Base-by-base conservation (phyloP, 345 rosid species). In the Citrus australasica region DNA sequence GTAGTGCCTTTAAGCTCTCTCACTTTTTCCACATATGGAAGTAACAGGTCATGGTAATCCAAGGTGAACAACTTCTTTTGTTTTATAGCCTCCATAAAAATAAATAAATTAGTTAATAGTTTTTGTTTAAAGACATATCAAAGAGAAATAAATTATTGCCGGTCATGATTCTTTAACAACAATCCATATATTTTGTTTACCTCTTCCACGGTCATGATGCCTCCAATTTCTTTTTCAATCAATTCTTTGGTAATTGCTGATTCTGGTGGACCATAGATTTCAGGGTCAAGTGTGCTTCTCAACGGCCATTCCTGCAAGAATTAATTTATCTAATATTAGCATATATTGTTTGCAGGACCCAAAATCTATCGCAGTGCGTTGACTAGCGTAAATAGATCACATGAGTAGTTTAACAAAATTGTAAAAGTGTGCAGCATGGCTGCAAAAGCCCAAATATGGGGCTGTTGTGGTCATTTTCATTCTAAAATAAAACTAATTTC, bases 281-380 rank as follows among this genome's bases (percentile, higher is more conserved):
- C 67, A 0, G 94, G 90, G 73, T 95, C 98, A 9, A 93, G 90
- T 27, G 84, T 84, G 78, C 98, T 93, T 81, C 69, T 88, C 82
- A 93, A 48, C 25, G 98, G 98, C 95, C 95, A 95, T 70, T 95
- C 98, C 98, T 93, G 79, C 21, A 80, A 5, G 10, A 42, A 42
- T 9, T 9, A 10, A 42, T 42, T 10, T 42, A 42, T 42, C 48
- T 42, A 42, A 42, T 10, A 42, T 10, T 42, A 10, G 1, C 48
- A 10, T 10, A 2, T 42, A 42, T 2, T 9, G 48, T 42, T 42
- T 42, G 48, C 3, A 42, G 14, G 48, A 10, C 48, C 48, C 14
- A 10, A 42, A 42, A 42, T 42, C 13, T 42, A 9, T 42, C 48
- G 48, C 11, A 2, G 4, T 3, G 4, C 48, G 48, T 42, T 42